phyloP scores from a whole-genome alignment of 768 basidiomycete species.

The Paxillus ammoniavirescens region DNA sequence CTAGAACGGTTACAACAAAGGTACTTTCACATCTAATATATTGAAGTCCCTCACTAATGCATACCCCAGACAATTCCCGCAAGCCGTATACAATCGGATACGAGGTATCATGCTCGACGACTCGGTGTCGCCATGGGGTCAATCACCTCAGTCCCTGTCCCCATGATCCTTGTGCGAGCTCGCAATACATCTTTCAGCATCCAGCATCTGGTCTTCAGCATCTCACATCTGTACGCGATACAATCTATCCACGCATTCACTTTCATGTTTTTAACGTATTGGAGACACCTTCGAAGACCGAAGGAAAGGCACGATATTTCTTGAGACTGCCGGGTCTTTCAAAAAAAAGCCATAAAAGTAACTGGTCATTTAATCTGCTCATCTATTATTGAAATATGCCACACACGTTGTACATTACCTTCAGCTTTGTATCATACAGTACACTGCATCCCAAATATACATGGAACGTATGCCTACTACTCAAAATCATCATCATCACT shows the following conservation, averaged over 20 bases:
- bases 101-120: slow-evolving; percentile 80
- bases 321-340: neutral
- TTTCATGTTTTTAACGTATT: slow-evolving; percentile 8
- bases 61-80: slow-evolving; percentile 62
- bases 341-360: slow-evolving; percentile 3
- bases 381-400: slow-evolving; percentile 8
- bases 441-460: neutral
- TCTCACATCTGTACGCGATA: neutral
- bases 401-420: slow-evolving; percentile 11
- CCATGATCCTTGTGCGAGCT: slow-evolving; percentile 7
- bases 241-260: neutral
- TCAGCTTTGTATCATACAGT: slow-evolving; percentile 9
- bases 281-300: neutral
- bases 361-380: slow-evolving; percentile 5
- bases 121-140: slow-evolving; percentile 46
- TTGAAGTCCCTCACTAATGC: neutral
- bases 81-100: slow-evolving; percentile 76
- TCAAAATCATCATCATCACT: too few relatives aligned
- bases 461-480: too few relatives aligned
- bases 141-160: slow-evolving; percentile 6
- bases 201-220: neutral
- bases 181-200: neutral
- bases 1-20: slow-evolving; percentile 71
- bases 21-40: slow-evolving; percentile 32
- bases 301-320: slow-evolving; percentile 5